Evolutionary conservation across 495 filamentous ascomycete species (phyloP), one percentile per base, ranked within the genome.

Genomic region (Glonium stellatum): DNA sequence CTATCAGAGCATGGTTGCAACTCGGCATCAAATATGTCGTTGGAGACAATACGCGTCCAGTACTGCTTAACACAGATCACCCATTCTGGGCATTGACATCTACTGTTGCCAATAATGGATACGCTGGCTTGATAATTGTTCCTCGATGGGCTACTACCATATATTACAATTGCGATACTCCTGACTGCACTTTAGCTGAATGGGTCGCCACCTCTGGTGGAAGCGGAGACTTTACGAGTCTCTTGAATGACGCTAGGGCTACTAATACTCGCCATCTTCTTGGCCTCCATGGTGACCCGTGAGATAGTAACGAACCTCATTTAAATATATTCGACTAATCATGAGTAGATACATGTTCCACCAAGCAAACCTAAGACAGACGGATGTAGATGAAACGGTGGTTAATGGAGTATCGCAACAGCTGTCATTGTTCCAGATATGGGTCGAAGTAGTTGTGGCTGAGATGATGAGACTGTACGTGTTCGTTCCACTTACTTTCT

Each of bases 151-250:
- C 83, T 9, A 80, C 82, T 4, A 78, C 77, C 25, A 85, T 85
- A 64, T 86, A 84, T 73, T 86, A 82, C 73, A 83, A 86, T 72
- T 86, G 83, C 67, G 73, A 79, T 61, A 75, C 74, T 48, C 75
- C 80, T 1, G 72, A 66, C 13, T 86, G 83, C 64, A 84, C 80
- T 3, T 57, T 79, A 10, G 64, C 75, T 47, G 82, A 86, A 64
- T 86, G 83, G 83, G 81, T 82, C 51, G 73, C 78, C 59, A 85
- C 83, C 8, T 82, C 82, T 1, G 74, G 72, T 21, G 80, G 78
- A 39, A 69, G 65, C 44, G 82, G 80, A 5, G 70, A 67, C 51
- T 83, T 83, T 57, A 58, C 70, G 19, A 69, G 75, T 61, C 70
- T 86, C 1, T 70, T 86, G 0, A 67, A 69, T 1, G 68, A 73